Conservation (phyloP, 1,139 yeast genomes). For the Cylindricascospora bacillispora region DNA sequence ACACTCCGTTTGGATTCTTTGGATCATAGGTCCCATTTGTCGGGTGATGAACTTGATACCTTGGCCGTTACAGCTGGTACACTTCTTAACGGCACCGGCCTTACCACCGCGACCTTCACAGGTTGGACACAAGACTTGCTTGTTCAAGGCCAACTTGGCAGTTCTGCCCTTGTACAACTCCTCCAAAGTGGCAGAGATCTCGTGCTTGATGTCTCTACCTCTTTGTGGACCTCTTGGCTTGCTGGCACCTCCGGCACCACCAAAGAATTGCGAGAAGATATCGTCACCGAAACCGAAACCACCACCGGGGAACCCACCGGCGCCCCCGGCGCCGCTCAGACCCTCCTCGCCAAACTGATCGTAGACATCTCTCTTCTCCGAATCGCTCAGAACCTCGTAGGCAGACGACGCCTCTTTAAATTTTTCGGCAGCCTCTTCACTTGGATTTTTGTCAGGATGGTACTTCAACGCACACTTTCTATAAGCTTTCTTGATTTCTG, state of each 20-base stretch:
- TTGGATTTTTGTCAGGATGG: conserved; percentile 91
- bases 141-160: conserved; percentile 85
- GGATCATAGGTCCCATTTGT: conserved; percentile 99
- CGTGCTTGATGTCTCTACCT: conserved; percentile 86
- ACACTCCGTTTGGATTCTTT: conserved; percentile 93
- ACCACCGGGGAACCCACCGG: conserved; percentile 45
- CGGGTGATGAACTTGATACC: conserved; percentile 90
- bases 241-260: conserved; percentile 46
- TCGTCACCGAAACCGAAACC: conserved; percentile 60
- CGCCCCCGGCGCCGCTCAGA: conserved; percentile 57
- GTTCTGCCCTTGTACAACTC: conserved; percentile 93
- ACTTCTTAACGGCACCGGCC: conserved; percentile 77
- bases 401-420: conserved; percentile 88
- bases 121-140: conserved; percentile 72
- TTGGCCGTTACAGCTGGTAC: conserved; percentile 77
- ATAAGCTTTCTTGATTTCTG: conserved; percentile 89
- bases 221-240: conserved; percentile 76
- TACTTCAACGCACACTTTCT: conserved; percentile 83
- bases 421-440: conserved; percentile 89
- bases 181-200: conserved; percentile 74
- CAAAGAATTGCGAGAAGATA: conserved; percentile 86
- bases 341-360: conserved; percentile 94
- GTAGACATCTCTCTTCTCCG: conserved; percentile 78
- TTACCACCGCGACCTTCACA: conserved; percentile 98
- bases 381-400: conserved; percentile 76